These are phyloP conservation scores for Cryomyces minteri DNA, from an alignment of 495 filamentous ascomycete genomes.

Conservation along the genomic window DNA sequence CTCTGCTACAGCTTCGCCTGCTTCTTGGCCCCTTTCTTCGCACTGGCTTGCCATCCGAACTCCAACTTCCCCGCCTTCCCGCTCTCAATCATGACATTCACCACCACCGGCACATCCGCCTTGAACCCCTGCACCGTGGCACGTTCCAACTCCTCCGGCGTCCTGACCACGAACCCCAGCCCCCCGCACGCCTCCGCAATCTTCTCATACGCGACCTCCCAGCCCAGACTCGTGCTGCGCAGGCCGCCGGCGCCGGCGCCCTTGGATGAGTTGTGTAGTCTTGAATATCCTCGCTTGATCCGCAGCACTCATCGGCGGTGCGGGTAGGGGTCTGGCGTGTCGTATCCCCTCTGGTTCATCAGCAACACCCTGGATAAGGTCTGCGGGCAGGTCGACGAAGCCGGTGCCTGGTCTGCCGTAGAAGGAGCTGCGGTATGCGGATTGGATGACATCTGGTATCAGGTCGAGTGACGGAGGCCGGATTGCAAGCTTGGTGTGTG, in stretches of 20 bases:
- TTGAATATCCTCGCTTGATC: slow-evolving; percentile 26
- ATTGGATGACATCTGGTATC: slow-evolving; percentile 30
- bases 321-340: slow-evolving; percentile 5
- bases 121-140: slow-evolving; percentile 36
- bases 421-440: slow-evolving; percentile 36
- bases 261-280: slow-evolving; percentile 27
- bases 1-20: no score
- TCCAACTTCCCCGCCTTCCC: slow-evolving; percentile 30
- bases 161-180: slow-evolving; percentile 32
- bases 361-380: slow-evolving; percentile 32
- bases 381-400: slow-evolving; percentile 44
- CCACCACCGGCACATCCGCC: slow-evolving; percentile 28
- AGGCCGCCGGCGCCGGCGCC: slow-evolving; percentile 21
- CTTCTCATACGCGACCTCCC: slow-evolving; percentile 38
- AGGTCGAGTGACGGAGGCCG: slow-evolving; percentile 30
- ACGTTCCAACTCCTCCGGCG: slow-evolving; percentile 30
- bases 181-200: slow-evolving; percentile 39
- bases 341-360: slow-evolving; percentile 10
- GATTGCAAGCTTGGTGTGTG: slow-evolving; percentile 38
- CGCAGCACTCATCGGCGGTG: slow-evolving; percentile 25
- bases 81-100: slow-evolving; percentile 43
- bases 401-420: slow-evolving; percentile 39
- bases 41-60: neutral
- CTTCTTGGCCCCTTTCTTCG: neutral
- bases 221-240: slow-evolving; percentile 36